These are phyloP conservation scores for Hypoxylon sp. DNA, from an alignment of 2,329 filamentous ascomycete species.

Conservation along the genomic window DNA sequence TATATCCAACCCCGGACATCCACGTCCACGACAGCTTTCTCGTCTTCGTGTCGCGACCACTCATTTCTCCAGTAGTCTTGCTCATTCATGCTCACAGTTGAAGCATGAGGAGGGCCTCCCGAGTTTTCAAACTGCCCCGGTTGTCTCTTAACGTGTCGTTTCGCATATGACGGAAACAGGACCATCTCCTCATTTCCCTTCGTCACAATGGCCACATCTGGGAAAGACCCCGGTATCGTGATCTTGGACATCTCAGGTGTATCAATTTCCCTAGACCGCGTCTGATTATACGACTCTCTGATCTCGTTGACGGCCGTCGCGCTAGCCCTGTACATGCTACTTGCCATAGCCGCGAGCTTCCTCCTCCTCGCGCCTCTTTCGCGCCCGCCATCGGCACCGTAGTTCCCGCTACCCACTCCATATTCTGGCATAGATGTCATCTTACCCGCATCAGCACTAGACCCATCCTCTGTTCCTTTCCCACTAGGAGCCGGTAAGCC, in stretches of 20 bases:
- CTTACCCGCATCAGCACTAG: conserved; percentile 45
- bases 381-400: conserved; percentile 58
- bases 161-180: conserved; percentile 93
- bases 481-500: conserved; percentile 52
- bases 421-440: conserved; percentile 55
- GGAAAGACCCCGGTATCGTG: conserved; percentile 82
- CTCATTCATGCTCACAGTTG: conserved; percentile 67
- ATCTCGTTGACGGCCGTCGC: conserved; percentile 72
- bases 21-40: conserved; percentile 90
- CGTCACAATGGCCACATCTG: conserved; percentile 84
- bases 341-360: conserved; percentile 79
- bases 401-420: conserved; percentile 55
- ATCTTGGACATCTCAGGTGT: conserved; percentile 55
- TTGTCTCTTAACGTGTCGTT: conserved; percentile 73
- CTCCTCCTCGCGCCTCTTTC: conserved; percentile 81
- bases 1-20: conserved; percentile 98
- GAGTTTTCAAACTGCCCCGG: conserved; percentile 53
- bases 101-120: conserved; percentile 57
- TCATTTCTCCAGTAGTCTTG: conserved; percentile 83
- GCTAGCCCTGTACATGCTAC: conserved; percentile 70
- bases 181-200: conserved; percentile 93
- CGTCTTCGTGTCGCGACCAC: conserved; percentile 85
- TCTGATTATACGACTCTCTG: conserved; percentile 71
- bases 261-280: conserved; percentile 60
- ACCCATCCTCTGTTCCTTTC: conserved; percentile 56